A percentile compares a stretch with the other conserved stretches of the same genome.
Evolutionary conservation across 768 basidiomycete genomes (phyloP).

Genomic region (Termitomyces sp.): DNA sequence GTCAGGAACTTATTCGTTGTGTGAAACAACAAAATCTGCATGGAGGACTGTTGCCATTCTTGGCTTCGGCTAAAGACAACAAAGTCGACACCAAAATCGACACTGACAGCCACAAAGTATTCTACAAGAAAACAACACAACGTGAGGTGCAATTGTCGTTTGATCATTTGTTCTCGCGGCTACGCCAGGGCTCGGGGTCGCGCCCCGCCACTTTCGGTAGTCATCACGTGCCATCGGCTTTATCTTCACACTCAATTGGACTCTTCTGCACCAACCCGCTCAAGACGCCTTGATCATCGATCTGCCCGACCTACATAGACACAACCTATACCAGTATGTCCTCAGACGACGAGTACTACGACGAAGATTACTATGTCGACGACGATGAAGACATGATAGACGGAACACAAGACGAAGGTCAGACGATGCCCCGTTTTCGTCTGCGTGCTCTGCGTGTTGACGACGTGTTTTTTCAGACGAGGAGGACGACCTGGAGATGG

Average conservation of each 20-base stretch:
- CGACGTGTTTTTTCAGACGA: neutral
- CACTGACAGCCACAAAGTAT: too few species aligned
- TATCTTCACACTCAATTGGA: neutral
- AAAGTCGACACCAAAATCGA: too few species aligned
- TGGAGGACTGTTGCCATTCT: too few species aligned
- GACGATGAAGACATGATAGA: conserved; percentile 74
- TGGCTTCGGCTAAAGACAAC: too few species aligned
- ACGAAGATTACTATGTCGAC: conserved; percentile 59
- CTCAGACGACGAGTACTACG: conserved; percentile 71
- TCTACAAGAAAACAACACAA: too few species aligned
- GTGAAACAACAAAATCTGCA: too few species aligned
- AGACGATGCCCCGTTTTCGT: conserved; percentile 33
- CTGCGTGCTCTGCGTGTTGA: conserved; percentile 1
- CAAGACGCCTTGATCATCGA: neutral
- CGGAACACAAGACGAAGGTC: conserved; percentile 56
- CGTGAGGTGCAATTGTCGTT: too few species aligned
- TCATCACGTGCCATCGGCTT: neutral
- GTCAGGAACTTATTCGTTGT: too few species aligned
- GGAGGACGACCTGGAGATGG: conserved; percentile 63
- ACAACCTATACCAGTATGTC: conserved; percentile 33
- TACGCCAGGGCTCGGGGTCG: too few species aligned
- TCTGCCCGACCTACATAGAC: neutral
- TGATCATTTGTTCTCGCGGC: too few species aligned
- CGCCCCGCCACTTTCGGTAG: too few species aligned
- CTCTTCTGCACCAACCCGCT: too few species aligned